Evolutionary conservation across 164 flowering plant genomes (phyloP).

Genomic region (Umbilicus rupestris): DNA sequence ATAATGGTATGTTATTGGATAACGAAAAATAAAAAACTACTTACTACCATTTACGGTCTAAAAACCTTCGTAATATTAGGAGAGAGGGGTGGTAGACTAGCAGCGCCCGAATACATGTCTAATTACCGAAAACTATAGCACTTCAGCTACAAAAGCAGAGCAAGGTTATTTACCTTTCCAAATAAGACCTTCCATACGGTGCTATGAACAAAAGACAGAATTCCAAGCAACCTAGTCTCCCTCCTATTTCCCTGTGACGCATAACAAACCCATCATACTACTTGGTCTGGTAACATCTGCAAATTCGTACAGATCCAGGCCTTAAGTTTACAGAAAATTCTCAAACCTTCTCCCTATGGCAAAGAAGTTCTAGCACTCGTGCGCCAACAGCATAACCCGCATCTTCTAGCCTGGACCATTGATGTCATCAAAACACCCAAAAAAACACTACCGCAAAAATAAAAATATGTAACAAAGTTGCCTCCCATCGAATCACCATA

Average conservation of each 20-base stretch:
- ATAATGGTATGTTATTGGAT: too few species aligned
- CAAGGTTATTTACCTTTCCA: constrained; percentile 57
- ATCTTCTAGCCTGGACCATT: constrained; percentile 75
- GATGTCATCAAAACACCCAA: background rate
- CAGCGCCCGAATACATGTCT: too few species aligned
- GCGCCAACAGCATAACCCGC: constrained; percentile 99
- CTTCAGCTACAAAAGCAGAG: background rate
- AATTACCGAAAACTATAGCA: background rate
- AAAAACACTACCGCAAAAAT: too few species aligned
- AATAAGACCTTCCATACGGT: constrained; percentile 98
- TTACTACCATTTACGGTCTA: too few species aligned
- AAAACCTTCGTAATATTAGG: too few species aligned
- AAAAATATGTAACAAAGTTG: too few species aligned
- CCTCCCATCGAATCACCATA: background rate
- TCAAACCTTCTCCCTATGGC: constrained; percentile 89
- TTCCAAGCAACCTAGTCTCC: constrained; percentile 87
- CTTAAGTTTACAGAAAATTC: background rate
- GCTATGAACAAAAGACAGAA: constrained; percentile 91
- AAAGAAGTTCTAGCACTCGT: constrained; percentile 87
- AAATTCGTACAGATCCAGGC: background rate
- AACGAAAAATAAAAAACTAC: too few species aligned
- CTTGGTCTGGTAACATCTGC: background rate
- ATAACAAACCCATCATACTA: background rate
- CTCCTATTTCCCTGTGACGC: constrained; percentile 80
- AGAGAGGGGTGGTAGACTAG: too few species aligned